Evolutionary conservation across 1,284 basidiomycete species (phyloP), one percentile per base, ranked within the genome.

Genomic region (Apiotrichum sp.): DNA sequence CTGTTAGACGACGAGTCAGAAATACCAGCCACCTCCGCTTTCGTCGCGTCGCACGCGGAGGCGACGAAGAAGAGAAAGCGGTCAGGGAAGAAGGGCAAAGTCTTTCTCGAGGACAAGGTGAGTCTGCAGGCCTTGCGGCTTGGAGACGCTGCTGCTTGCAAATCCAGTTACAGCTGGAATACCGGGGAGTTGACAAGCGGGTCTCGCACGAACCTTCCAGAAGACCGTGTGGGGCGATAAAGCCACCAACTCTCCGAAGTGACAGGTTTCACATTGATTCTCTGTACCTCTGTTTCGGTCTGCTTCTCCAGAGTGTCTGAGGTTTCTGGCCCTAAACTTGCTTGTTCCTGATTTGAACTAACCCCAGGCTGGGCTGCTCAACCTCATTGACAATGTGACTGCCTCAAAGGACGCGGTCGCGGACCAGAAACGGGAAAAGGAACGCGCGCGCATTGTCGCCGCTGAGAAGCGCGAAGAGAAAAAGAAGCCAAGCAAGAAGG

Each of bases 21-120:
- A 13, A 31, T 34, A 9, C 35, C n/a, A n/a, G n/a, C 51, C n/a
- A 8, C 43, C 4, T 29, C 51, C n/a, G 7, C 43, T 3, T 6
- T 14, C 38, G 34, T 4, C 10, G 14, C 16, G 1, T 14, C 45
- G 9, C 34, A 31, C 6, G 38, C 47, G 5, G 11, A 3, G 2
- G n/a, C 33, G 6, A 16, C 36, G 44, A 59, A 52, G 50, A 52
- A 42, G 47, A 45, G 69, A 5, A 69, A 67, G 14, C 8, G 46
- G 52, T 14, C 67, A 68, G 9, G 47, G 7, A 74, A 74, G 63
- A 74, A 74, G 59, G 72, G 72, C 44, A 74, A 74, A 58, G 66
- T 68, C 40, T 74, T 74, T 58, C 56, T 74, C 8, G 72, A 74
- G 52, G 70, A 70, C 57, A 72, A 72, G 63, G 72, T 73, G 57